Evolutionary conservation across 2,329 filamentous ascomycete genomes (phyloP).

Genomic region (Cyanodermella asteris): DNA sequence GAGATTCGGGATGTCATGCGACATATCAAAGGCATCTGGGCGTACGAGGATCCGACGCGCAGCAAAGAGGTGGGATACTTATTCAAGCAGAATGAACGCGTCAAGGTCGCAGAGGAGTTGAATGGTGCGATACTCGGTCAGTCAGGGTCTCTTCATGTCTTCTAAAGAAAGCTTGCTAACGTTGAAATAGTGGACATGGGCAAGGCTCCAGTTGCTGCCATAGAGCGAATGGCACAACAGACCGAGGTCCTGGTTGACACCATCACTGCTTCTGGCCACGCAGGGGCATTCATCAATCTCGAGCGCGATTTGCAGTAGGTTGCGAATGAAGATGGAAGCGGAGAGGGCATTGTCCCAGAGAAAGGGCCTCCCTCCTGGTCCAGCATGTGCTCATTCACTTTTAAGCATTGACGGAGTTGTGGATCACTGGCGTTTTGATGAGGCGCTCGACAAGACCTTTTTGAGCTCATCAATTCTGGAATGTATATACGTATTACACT

Average conservation of each 20-base stretch:
- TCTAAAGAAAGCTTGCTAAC: conserved; percentile 11
- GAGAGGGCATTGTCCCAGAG: too few species aligned
- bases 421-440: too few species aligned
- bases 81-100: conserved; percentile 52
- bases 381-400: too few species aligned
- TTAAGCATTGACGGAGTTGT: too few species aligned
- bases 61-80: conserved; percentile 57
- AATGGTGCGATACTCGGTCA: conserved; percentile 81
- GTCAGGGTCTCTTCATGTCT: conserved; percentile 13
- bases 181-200: conserved; percentile 52
- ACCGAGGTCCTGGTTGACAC: conserved; percentile 71
- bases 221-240: conserved; percentile 72
- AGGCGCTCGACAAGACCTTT: too few species aligned
- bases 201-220: conserved; percentile 64
- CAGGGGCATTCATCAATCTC: conserved; percentile 64
- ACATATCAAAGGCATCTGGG: conserved; percentile 74
- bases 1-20: conserved; percentile 53
- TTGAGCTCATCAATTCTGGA: too few species aligned
- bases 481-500: too few species aligned
- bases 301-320: conserved; percentile 25
- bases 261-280: conserved; percentile 54
- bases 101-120: conserved; percentile 71
- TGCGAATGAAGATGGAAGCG: too few species aligned
- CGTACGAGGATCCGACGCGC: conserved; percentile 63
- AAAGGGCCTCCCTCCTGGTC: too few species aligned